Conservation (phyloP, 2,329 filamentous ascomycete genomes). For the Penicillium palitans region DNA sequence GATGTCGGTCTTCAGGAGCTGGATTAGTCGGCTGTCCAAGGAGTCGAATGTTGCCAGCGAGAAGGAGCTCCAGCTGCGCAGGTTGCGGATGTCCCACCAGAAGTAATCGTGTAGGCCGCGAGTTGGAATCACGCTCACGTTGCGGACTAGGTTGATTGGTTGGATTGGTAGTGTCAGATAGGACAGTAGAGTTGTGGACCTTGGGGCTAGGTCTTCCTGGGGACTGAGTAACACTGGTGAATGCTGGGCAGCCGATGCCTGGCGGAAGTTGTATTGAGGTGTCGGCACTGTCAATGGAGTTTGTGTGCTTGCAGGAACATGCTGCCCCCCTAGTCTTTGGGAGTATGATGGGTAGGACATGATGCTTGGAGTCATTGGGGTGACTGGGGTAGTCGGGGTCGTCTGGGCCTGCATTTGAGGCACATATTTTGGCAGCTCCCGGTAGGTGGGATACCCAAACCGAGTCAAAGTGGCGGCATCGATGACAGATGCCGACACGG, state of each 20-base stretch:
- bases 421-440: slow-evolving; percentile 65
- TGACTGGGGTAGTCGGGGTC: slow-evolving; percentile 44
- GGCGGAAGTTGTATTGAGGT: slow-evolving; percentile 31
- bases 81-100: slow-evolving; percentile 93
- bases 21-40: slow-evolving; percentile 66
- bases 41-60: slow-evolving; percentile 68
- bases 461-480: slow-evolving; percentile 66
- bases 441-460: slow-evolving; percentile 83
- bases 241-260: slow-evolving; percentile 23
- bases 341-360: slow-evolving; percentile 41
- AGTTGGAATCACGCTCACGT: slow-evolving; percentile 67
- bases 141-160: slow-evolving; percentile 76
- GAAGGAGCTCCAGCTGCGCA: slow-evolving; percentile 81
- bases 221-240: slow-evolving; percentile 30
- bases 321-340: slow-evolving; percentile 32
- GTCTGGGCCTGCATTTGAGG: slow-evolving; percentile 46
- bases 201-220: slow-evolving; percentile 29
- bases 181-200: slow-evolving; percentile 67
- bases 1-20: slow-evolving; percentile 70
- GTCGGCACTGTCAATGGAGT: slow-evolving; percentile 31
- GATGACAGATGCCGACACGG: slow-evolving; percentile 67
- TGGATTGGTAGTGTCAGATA: slow-evolving; percentile 82
- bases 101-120: slow-evolving; percentile 75
- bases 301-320: slow-evolving; percentile 42
- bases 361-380: slow-evolving; percentile 40